Percentiles rank a stretch among this genome's conserved stretches.
Evolutionary conservation across 2,329 filamentous ascomycete species (phyloP).

Genomic region (Aspergillus spinulosporus): DNA sequence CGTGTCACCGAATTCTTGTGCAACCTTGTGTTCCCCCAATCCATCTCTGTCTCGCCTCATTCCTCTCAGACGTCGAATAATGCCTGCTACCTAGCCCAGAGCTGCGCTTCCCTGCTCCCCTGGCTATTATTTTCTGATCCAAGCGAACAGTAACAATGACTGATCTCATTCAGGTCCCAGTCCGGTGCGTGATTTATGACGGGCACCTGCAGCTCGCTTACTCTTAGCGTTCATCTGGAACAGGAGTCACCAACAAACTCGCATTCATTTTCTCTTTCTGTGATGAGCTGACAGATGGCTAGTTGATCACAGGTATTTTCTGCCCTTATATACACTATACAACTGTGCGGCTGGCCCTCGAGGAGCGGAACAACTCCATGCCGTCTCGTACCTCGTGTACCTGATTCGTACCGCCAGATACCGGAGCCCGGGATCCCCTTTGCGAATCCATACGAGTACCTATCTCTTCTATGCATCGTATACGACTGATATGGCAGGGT

Average conservation of each 20-base stretch:
- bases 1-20: slow-evolving; percentile 8
- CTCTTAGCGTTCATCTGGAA: slow-evolving; percentile 8
- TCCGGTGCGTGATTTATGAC: slow-evolving; percentile 31
- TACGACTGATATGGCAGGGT: neutral
- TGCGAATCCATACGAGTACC: no score
- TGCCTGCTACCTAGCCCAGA: neutral
- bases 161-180: slow-evolving; percentile 23
- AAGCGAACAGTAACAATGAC: slow-evolving; percentile 11
- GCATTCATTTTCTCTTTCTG: neutral
- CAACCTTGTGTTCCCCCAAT: slow-evolving; percentile 2
- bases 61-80: neutral
- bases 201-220: slow-evolving; percentile 31
- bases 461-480: neutral
- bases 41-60: neutral
- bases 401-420: no score
- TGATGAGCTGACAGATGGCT: neutral
- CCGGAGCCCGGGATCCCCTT: no score
- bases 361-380: no score
- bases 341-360: neutral
- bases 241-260: slow-evolving; percentile 13
- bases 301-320: neutral
- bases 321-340: neutral
- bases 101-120: neutral
- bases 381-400: no score
- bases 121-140: neutral